phyloP scores from a whole-genome alignment of 2,329 filamentous ascomycete genomes.

The Talaromyces verruculosus region DNA sequence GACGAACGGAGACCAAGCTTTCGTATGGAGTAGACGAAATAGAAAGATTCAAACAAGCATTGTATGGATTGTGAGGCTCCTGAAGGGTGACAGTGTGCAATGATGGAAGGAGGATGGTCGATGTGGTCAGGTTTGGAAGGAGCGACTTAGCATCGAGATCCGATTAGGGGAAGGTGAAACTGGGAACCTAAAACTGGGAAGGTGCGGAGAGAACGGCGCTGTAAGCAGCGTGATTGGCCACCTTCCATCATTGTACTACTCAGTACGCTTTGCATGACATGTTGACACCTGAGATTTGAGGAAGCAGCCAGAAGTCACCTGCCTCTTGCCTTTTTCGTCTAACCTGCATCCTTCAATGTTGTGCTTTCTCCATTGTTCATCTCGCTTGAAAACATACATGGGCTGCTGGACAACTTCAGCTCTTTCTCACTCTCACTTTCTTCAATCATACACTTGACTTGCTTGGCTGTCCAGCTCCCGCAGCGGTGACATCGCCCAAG shows the following conservation, averaged over 20 bases:
- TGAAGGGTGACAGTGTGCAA: not conserved
- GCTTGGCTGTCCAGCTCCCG: not conserved
- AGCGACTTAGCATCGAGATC: not conserved
- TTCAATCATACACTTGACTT: not conserved
- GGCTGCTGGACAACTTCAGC: not conserved
- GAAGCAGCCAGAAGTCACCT: not conserved
- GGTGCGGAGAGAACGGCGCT: not conserved
- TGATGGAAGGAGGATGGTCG: not conserved
- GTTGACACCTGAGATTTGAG: not conserved
- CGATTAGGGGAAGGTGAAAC: slow-evolving; percentile 5
- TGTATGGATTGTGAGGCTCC: not conserved
- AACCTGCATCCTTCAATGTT: not conserved
- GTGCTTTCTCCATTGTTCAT: not conserved
- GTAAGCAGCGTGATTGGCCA: slow-evolving; percentile 6
- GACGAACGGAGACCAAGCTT: not conserved
- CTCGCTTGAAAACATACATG: not conserved
- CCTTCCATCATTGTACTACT: not conserved
- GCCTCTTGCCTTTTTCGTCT: not conserved
- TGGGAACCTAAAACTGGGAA: not conserved
- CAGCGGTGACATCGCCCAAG: not conserved
- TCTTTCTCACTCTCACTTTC: not conserved
- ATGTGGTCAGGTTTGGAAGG: not conserved
- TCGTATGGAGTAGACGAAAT: not conserved
- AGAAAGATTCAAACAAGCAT: not conserved
- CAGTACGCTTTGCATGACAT: not conserved